These are phyloP conservation scores for Solanum chilense DNA, from an alignment of 257 asterid species.

Conservation along the genomic window DNA sequence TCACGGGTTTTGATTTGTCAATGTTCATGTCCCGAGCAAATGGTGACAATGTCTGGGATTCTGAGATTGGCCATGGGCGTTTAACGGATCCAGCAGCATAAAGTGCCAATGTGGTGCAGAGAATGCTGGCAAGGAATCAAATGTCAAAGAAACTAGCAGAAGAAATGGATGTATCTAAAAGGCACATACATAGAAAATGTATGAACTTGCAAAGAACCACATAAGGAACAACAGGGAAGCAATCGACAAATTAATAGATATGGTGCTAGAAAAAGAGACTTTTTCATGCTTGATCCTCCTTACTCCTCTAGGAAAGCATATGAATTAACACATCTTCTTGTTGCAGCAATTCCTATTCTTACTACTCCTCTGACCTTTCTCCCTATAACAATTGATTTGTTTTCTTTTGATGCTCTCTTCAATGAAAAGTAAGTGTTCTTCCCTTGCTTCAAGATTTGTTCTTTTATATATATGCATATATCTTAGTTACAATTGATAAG, in stretches of 20 bases:
- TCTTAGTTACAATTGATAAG: background rate
- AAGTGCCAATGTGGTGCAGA: conserved; percentile 50
- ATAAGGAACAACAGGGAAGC: conserved; percentile 48
- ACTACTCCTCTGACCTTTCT: background rate
- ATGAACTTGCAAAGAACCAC: conserved; percentile 40
- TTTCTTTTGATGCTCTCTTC: conserved; percentile 47
- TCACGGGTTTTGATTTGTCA: background rate
- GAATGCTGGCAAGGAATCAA: conserved; percentile 60
- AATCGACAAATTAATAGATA: conserved; percentile 49
- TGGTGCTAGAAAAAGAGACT: conserved; percentile 48
- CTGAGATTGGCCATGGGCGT: conserved; percentile 61
- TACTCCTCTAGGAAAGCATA: background rate
- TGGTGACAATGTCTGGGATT: conserved; percentile 56
- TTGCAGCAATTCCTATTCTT: background rate
- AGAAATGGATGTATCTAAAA: conserved; percentile 39
- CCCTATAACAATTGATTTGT: conserved; percentile 22
- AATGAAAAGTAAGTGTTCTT: conserved; percentile 28
- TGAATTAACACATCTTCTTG: background rate
- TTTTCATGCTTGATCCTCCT: background rate
- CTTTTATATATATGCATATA: background rate
- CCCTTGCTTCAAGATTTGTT: background rate
- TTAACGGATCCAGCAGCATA: conserved; percentile 39
- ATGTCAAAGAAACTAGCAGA: conserved; percentile 67
- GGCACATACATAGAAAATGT: conserved; percentile 28
- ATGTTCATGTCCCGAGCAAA: conserved; percentile 12